Evolutionary conservation across 257 asterid species (phyloP), one percentile per base, ranked within the genome.

Genomic region (Eucommia ulmoides): DNA sequence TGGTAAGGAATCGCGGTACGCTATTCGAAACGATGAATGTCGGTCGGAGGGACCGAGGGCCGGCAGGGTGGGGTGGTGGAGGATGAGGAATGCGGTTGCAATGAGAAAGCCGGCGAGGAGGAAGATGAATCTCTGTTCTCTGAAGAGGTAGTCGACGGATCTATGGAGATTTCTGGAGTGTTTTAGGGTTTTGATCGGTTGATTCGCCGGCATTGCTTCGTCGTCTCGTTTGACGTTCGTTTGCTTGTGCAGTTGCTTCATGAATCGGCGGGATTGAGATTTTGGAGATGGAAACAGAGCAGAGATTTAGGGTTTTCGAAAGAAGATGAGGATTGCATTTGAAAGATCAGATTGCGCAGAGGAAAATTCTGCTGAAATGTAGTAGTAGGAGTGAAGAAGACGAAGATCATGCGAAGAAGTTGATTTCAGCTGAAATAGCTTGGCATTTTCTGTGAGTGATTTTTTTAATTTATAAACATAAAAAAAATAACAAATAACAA

Each of bases 101-200:
- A 81, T 81, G 19, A 87, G 49, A 22, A 81, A 68, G 1, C 97
- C 94, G 19, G 83, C 65, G 41, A 87, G 71, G 61, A 87, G 72
- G 70, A 87, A 87, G 50, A 87, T 65, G 9, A 87, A 83, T 5
- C 97, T 72, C 72, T 87, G 97, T 69, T 87, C 97, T 55, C 51
- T 78, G 65, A 83, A 80, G 63, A 87, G 68, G 65, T 83, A 87
- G 58, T 35, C 73, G 65, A 87, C 59, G 66, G 97, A 79, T 76
- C 85, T 73, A 44, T 84, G 88, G 2, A 87, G 75, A 55, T 93
- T 83, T 72, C 93, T 64, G 12, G 70, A 63, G 66, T 81, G 84
- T 52, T 88, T 88, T 3, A 67, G 67, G 58, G 95, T 65, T 69
- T 88, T 88, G 81, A 0, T 76, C 35, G 12, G 64, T n/a, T 66